A percentile compares a stretch with the other conserved stretches of the same genome.
Evolutionary conservation across 768 basidiomycete genomes (phyloP).

Genomic region (Agaricus blazei): DNA sequence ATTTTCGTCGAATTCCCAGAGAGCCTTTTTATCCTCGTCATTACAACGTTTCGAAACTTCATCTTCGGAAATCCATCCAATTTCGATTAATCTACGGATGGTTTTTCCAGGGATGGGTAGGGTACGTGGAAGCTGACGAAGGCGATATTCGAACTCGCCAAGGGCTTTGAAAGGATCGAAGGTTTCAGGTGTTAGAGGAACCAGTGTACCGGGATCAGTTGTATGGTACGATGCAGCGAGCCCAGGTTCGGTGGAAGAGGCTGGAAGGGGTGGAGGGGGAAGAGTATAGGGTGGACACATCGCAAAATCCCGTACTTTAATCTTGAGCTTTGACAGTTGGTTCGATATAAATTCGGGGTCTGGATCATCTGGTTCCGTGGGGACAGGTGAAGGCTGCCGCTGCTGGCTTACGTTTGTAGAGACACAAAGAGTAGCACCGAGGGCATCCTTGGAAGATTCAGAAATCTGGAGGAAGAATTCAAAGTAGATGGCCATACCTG

Average conservation of each 20-base stretch:
- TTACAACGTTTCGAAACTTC: conserved; percentile 27
- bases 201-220: neutral
- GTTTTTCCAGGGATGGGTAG: conserved; percentile 31
- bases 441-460: neutral
- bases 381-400: conserved; percentile 21
- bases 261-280: conserved; percentile 14
- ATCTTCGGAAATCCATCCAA: conserved; percentile 31
- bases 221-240: too few species aligned
- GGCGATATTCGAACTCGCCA: conserved; percentile 35
- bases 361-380: conserved; percentile 33
- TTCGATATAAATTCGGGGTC: conserved; percentile 28
- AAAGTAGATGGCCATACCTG: neutral
- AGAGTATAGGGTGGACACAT: conserved; percentile 15
- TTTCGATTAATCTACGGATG: conserved; percentile 30
- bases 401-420: neutral
- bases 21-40: conserved; percentile 28
- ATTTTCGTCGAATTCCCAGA: conserved; percentile 22
- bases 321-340: conserved; percentile 21
- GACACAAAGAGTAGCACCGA: neutral
- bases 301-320: conserved; percentile 40
- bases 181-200: conserved; percentile 23
- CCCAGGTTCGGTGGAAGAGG: conserved; percentile 25
- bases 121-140: conserved; percentile 22
- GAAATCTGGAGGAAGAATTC: too few species aligned
- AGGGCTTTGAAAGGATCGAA: conserved; percentile 35